Percentiles rank a stretch among this genome's conserved stretches.
Evolutionary conservation across 2,329 filamentous ascomycete genomes (phyloP).

Genomic region (Alternaria longipes): DNA sequence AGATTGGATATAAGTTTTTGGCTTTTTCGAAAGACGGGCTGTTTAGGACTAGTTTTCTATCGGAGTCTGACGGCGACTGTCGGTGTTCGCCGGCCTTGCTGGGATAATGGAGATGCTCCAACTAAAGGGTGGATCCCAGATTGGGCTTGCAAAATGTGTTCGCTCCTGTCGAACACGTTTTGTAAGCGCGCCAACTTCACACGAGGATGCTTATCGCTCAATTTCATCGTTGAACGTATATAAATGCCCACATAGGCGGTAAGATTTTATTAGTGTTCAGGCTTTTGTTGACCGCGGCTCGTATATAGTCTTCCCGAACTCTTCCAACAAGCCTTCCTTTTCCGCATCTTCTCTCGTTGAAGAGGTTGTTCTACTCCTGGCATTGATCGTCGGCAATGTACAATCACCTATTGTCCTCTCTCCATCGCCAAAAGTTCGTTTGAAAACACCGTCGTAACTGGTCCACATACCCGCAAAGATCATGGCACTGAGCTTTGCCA

Average conservation of each 20-base stretch:
- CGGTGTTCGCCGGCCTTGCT: slow-evolving; percentile 12
- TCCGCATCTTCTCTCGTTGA: slow-evolving; percentile 18
- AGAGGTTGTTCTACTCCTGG: neutral
- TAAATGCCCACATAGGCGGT: neutral
- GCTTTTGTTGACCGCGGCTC: neutral
- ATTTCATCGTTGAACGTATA: neutral
- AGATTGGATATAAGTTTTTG: neutral
- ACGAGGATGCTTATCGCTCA: neutral
- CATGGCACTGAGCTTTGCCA: slow-evolving; percentile 62
- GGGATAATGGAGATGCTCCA: slow-evolving; percentile 2
- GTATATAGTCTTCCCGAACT: slow-evolving; percentile 5
- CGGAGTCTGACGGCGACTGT: slow-evolving; percentile 4
- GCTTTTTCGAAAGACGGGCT: neutral
- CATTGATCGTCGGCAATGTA: slow-evolving; percentile 4
- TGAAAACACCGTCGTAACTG: slow-evolving; percentile 71
- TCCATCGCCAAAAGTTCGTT: slow-evolving; percentile 81
- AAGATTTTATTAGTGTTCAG: neutral
- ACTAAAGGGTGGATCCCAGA: neutral
- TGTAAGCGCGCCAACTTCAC: neutral
- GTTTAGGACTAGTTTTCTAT: neutral
- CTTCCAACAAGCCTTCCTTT: slow-evolving; percentile 23
- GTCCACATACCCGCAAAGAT: slow-evolving; percentile 69
- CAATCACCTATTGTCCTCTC: slow-evolving; percentile 66
- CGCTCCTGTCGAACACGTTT: neutral
- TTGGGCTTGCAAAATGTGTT: neutral